phyloP scores from a whole-genome alignment of 371 early-diverging fungal species.

The Mucor ambiguus region DNA sequence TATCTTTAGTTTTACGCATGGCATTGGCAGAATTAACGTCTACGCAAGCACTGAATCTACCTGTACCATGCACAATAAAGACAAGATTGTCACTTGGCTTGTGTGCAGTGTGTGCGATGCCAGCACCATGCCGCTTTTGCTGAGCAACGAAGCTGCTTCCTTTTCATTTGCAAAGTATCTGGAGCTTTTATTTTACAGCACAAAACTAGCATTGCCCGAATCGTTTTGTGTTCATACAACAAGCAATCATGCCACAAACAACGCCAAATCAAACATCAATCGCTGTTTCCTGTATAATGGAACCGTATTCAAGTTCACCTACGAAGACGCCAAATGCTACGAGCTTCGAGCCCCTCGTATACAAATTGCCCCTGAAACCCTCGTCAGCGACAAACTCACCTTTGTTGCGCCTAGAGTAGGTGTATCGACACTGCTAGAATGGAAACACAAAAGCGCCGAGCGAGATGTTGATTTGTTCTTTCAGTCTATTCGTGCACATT shows the following conservation, averaged over 20 bases:
- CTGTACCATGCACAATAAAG: slow-evolving; percentile 24
- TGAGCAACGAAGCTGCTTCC: slow-evolving; percentile 45
- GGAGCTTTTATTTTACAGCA: slow-evolving; percentile 60
- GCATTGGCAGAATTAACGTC: slow-evolving; percentile 51
- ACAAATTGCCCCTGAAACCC: background rate
- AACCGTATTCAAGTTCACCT: slow-evolving; percentile 50
- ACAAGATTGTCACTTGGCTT: slow-evolving; percentile 42
- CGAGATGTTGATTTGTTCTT: slow-evolving; percentile 37
- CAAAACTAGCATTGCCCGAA: slow-evolving; percentile 42
- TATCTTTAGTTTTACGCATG: slow-evolving; percentile 59
- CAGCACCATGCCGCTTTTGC: slow-evolving; percentile 30
- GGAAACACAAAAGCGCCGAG: slow-evolving; percentile 16
- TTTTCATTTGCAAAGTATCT: slow-evolving; percentile 69
- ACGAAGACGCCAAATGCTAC: slow-evolving; percentile 55
- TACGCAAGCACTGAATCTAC: slow-evolving; percentile 16
- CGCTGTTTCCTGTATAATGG: slow-evolving; percentile 50
- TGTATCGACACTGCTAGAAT: slow-evolving; percentile 3
- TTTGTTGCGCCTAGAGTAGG: slow-evolving; percentile 17
- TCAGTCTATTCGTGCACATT: slow-evolving; percentile 21
- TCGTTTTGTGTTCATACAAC: slow-evolving; percentile 43
- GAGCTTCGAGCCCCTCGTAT: slow-evolving; percentile 63
- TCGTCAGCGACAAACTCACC: background rate
- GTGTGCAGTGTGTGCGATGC: slow-evolving; percentile 51
- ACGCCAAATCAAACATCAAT: slow-evolving; percentile 29
- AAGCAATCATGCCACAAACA: background rate